A percentile compares a stretch with the other conserved stretches of the same genome.
Evolutionary conservation across 148 eudicot genomes (phyloP).

Genomic region (Chenopodium berlandieri): DNA sequence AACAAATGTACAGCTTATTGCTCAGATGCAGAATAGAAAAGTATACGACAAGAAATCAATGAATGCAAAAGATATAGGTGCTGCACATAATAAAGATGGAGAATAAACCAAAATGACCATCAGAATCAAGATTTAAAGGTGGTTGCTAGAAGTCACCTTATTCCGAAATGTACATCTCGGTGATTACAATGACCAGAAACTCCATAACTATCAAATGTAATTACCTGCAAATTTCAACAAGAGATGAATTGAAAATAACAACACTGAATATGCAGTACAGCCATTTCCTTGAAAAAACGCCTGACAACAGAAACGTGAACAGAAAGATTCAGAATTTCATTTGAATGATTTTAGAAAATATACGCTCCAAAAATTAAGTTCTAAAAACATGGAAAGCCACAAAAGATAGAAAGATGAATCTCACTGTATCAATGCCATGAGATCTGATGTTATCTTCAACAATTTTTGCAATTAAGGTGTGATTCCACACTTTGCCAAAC

Average conservation of each 20-base stretch:
- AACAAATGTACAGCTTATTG: background rate
- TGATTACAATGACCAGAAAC: constrained; percentile 98
- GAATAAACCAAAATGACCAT: background rate
- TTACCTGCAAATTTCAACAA: constrained; percentile 39
- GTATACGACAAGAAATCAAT: background rate
- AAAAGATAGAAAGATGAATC: constrained; percentile 20
- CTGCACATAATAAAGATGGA: background rate
- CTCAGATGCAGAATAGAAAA: background rate
- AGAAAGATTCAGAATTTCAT: background rate
- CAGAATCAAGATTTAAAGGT: background rate
- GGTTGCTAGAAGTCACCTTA: constrained; percentile 41
- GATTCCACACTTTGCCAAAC: constrained; percentile 70
- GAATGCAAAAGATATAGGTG: background rate
- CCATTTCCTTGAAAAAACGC: background rate
- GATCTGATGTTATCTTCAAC: constrained; percentile 50
- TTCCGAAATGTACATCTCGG: constrained; percentile 67
- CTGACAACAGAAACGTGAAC: background rate
- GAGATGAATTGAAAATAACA: background rate
- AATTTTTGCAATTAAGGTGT: constrained; percentile 48
- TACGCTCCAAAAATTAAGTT: background rate
- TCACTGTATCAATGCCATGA: constrained; percentile 59
- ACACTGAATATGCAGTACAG: background rate
- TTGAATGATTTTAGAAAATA: background rate
- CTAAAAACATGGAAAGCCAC: background rate
- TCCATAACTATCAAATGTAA: constrained; percentile 82